Conservation (phyloP, 805 yeast genomes). For the Suhomyces vadensis region DNA sequence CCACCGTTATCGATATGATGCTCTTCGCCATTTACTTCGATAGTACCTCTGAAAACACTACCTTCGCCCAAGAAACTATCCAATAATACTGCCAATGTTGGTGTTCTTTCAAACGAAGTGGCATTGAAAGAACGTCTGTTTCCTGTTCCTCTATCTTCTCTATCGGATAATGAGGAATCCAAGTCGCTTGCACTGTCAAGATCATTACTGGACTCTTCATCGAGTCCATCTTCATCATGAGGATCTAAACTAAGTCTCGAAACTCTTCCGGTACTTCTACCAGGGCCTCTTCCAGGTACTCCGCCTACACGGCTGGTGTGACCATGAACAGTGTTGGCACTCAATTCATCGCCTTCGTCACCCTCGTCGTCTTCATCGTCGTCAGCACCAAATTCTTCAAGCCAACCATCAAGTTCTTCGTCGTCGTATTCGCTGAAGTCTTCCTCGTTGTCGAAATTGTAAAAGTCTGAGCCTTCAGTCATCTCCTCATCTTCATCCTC, state of each 20-base stretch:
- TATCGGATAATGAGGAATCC: conserved; percentile 1
- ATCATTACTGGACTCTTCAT: not conserved
- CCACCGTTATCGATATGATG: conserved; percentile 9
- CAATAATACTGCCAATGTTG: conserved; percentile 9
- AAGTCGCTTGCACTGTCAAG: conserved; percentile 7
- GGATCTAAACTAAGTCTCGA: conserved; percentile 1
- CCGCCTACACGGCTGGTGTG: not conserved
- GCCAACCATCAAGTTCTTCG: conserved; percentile 43
- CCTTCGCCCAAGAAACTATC: conserved; percentile 16
- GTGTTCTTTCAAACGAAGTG: conserved; percentile 4
- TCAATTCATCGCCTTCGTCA: conserved; percentile 5
- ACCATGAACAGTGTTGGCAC: not conserved
- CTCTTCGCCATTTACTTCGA: conserved; percentile 19
- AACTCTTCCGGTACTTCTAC: not conserved
- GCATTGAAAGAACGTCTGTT: not conserved
- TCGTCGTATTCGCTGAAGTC: conserved; percentile 35
- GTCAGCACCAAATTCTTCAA: conserved; percentile 36
- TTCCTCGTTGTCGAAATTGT: conserved; percentile 24
- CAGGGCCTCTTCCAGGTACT: not conserved
- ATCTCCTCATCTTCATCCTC: conserved; percentile 11
- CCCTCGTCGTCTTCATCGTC: conserved; percentile 22
- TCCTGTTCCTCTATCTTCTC: not conserved
- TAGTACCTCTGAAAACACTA: conserved; percentile 23
- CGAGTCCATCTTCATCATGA: conserved; percentile 1
- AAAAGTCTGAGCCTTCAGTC: conserved; percentile 11